A percentile compares a stretch with the other conserved stretches of the same genome.
Conservation (phyloP, 2,329 filamentous ascomycete species). For the Fusarium pseudocircinatum region DNA sequence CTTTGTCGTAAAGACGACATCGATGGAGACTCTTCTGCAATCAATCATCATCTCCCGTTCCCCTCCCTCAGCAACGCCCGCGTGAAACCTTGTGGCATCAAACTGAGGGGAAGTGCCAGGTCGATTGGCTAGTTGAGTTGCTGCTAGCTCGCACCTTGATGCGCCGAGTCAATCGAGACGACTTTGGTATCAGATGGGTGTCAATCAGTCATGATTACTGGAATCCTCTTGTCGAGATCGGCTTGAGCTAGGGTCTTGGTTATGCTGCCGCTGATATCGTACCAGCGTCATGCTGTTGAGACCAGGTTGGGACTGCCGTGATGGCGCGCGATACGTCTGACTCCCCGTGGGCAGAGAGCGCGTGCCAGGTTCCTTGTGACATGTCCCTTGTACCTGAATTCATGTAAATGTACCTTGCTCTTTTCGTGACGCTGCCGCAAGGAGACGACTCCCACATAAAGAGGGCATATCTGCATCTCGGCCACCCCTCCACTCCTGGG, state of each 20-base stretch:
- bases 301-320: slow-evolving; percentile 32
- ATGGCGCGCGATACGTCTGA: slow-evolving; percentile 21
- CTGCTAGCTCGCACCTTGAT: slow-evolving; percentile 14
- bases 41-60: slow-evolving; percentile 12
- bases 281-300: slow-evolving; percentile 37
- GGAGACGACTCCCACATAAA: slow-evolving; percentile 40
- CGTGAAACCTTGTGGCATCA: slow-evolving; percentile 42
- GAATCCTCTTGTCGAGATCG: slow-evolving; percentile 2
- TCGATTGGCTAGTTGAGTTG: slow-evolving; percentile 24
- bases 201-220: slow-evolving; percentile 20
- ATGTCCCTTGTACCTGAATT: slow-evolving; percentile 25
- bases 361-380: slow-evolving; percentile 36
- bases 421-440: slow-evolving; percentile 19
- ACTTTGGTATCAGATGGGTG: slow-evolving; percentile 31
- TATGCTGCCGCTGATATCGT: slow-evolving; percentile 28
- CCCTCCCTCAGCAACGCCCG: slow-evolving; percentile 15
- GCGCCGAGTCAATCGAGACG: slow-evolving; percentile 22
- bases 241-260: slow-evolving; percentile 6
- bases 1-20: slow-evolving; percentile 1
- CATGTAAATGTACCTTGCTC: slow-evolving; percentile 29
- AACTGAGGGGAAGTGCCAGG: slow-evolving; percentile 37
- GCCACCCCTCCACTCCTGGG: slow-evolving; percentile 13
- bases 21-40: slow-evolving; percentile 2
- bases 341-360: slow-evolving; percentile 28
- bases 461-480: slow-evolving; percentile 32